phyloP scores from a whole-genome alignment of 176 grass and related monocot species.

The Avena atlantica region DNA sequence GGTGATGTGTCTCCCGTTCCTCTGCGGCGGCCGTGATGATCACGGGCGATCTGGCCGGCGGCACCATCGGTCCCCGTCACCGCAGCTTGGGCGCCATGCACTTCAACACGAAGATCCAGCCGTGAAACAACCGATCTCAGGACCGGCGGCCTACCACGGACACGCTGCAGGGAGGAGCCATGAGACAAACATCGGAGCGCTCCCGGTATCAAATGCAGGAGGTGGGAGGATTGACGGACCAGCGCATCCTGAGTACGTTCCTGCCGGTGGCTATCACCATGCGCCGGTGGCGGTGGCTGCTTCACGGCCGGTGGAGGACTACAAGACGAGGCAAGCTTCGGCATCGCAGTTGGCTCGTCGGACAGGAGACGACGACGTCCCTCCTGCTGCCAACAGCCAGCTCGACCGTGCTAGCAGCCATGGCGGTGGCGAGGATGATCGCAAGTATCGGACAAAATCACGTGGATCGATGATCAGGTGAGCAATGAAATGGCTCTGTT shows the following conservation, averaged over 20 bases:
- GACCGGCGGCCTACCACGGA: neutral
- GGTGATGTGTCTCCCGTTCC: conserved; percentile 44
- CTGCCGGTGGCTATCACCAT: neutral
- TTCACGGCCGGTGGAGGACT: neutral
- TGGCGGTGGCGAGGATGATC: neutral
- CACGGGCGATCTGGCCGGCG: no score
- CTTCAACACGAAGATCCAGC: no score
- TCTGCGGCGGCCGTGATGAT: neutral
- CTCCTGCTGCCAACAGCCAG: conserved; percentile 9
- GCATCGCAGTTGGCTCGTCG: neutral
- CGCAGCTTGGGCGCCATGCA: no score
- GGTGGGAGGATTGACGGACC: neutral
- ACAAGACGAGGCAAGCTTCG: neutral
- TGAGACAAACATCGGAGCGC: neutral
- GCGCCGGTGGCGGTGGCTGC: neutral
- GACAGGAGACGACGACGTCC: neutral
- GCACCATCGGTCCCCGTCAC: no score
- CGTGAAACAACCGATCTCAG: neutral
- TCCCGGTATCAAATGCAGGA: neutral
- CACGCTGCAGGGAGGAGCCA: neutral
- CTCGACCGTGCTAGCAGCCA: neutral
- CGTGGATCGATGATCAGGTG: neutral
- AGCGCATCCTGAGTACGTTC: neutral
- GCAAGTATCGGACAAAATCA: neutral
- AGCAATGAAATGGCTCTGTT: neutral